Evolutionary conservation across 371 early-diverging fungal genomes (phyloP), one percentile per base, ranked within the genome.

Genomic region (Encephalitozoon hellem): DNA sequence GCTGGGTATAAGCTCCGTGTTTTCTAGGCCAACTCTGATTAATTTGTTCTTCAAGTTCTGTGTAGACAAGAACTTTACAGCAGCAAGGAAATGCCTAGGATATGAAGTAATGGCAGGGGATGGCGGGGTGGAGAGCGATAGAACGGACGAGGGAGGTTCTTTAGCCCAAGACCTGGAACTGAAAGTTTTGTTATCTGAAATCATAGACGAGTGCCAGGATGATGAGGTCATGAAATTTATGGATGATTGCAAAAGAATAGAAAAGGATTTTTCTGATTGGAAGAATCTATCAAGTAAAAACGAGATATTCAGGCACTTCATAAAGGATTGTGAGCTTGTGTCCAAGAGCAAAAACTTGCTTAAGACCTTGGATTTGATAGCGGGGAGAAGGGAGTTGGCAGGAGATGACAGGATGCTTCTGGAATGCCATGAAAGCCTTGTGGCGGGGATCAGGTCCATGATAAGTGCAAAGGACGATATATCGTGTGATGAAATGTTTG

Each of bases 31-130:
- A 3, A 67, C 25, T 21, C 23, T 53, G 26, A 34, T 54, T 8
- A 76, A 73, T 34, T 64, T 79, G 12, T 79, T 76, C 63, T 71
- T 63, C 47, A 67, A 52, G 25, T 76, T 76, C 64, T 30, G 28
- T 66, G 18, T 67, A 2, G 76, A 74, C 15, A 42, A 45, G 41
- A 77, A 77, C 63, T 77, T 53, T 49, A 23, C 34, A 63, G 67
- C 68, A 39, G 78, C 78, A 26, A 38, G 32, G 12, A 42, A 39
- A 45, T 77, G 78, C 45, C 34, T 73, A 32, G 52, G 26, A 9
- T 2, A 12, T 9, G 21, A 26, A 23, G 11, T 23, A 9, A 25
- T 47, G 51, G 43, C n/a, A 6, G 18, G 12, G 26, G 4, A 67
- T 23, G 51, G 11, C 11, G 32, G 15, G 18, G 18, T 15, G 6